These are phyloP conservation scores for Draba incana DNA, from an alignment of 345 rosid species.

Conservation along the genomic window DNA sequence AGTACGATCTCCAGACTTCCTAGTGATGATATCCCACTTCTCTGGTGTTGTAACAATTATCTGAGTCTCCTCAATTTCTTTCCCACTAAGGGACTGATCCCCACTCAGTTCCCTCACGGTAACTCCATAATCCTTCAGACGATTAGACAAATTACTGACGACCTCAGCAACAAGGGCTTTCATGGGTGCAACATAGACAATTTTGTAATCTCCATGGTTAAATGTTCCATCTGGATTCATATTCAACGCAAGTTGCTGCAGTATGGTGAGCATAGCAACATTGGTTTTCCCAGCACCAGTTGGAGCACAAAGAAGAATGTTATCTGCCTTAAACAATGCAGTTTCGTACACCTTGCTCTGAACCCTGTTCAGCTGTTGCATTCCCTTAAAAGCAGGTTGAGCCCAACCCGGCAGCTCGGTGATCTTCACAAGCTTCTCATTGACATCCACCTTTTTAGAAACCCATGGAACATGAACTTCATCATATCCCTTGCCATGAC, in stretches of 20 bases:
- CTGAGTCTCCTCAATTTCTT: constrained; percentile 95
- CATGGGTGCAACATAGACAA: constrained; percentile 99
- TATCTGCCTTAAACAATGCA: constrained; percentile 75
- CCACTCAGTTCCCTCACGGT: constrained; percentile 93
- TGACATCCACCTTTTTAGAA: constrained; percentile 56
- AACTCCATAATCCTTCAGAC: constrained; percentile 72
- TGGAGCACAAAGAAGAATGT: constrained; percentile 93
- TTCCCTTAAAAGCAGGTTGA: constrained; percentile 90
- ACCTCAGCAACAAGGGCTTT: constrained; percentile 99
- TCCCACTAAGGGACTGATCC: constrained; percentile 88
- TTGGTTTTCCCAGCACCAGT: constrained; percentile 99
- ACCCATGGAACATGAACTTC: constrained; percentile 95
- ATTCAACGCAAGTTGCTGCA: constrained; percentile 79
- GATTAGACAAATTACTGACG: constrained; percentile 85
- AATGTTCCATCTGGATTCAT: constrained; percentile 69
- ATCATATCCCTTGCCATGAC: constrained; percentile 73
- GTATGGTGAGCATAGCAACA: constrained; percentile 94
- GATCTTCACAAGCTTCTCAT: constrained; percentile 79
- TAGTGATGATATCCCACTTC: constrained; percentile 96
- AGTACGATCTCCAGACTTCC: constrained; percentile 99
- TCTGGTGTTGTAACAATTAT: constrained; percentile 97
- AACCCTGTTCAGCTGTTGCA: constrained; percentile 89
- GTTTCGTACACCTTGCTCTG: constrained; percentile 91
- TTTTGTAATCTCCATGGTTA: constrained; percentile 76
- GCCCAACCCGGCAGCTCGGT: constrained; percentile 93